Evolutionary conservation across 2,329 filamentous ascomycete species (phyloP), one percentile per base, ranked within the genome.

Genomic region (Aspergillus clavatus): DNA sequence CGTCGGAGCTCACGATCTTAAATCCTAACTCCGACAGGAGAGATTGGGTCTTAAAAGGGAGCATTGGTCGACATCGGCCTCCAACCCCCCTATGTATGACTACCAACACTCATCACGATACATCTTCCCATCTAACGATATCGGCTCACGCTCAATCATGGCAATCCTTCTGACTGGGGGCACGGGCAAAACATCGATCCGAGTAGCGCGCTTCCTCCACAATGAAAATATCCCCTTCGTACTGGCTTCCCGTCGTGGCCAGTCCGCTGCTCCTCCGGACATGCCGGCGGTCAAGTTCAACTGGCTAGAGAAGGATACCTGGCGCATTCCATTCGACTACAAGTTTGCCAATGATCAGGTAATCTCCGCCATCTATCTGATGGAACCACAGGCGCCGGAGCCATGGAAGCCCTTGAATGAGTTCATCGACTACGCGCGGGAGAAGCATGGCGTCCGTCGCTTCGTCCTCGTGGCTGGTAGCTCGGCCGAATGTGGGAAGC

Each of bases 401-500:
- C 27, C 27, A 14, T 29, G 27, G 27, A 29, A 29, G 27, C 12
- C 27, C 27, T 14, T 29, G 4, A 29, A 29, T 29, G 27, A 29
- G 27, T 76, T 77, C 48, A 57, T 77, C 22, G 66, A 75, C 45
- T 52, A 67, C 7, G 71, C 73, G 23, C 27, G 40, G 1, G 55
- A 64, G 3, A 43, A 48, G 0, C 55, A 63, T 7, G 66, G 69
- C 2, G 65, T 68, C 2, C 59, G 58, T 22, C 63, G 74, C n/a
- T 74, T 77, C 47, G 70, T 78, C 3, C 56, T 78, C 6, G 58
- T 74, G 42, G 69, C 68, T 43, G 66, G 66, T 0, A 72, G 63
- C 31, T 42, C 63, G 0, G 38, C 70, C 4, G 58, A 67, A 27
- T 55, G 61, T 4, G 71, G 67, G 2, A 66, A 66, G 3, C 58